These are phyloP conservation scores for Trichophyton schoenleinii DNA, from an alignment of 2,329 filamentous ascomycete species.

Conservation along the genomic window DNA sequence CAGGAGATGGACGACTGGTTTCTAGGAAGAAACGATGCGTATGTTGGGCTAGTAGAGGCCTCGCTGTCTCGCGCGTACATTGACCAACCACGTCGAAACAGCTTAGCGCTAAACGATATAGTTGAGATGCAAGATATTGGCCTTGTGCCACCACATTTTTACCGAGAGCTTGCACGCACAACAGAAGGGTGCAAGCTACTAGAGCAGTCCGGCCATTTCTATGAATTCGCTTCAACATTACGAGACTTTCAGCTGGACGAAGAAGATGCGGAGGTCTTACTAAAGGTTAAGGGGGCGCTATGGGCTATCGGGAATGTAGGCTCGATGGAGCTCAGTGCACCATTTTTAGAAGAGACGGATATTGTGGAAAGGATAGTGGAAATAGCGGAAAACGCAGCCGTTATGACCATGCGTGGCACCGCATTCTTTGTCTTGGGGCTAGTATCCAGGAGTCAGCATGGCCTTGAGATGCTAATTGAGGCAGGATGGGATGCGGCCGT, in stretches of 20 bases:
- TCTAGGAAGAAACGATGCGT: slow-evolving; percentile 88
- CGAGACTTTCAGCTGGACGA: slow-evolving; percentile 74
- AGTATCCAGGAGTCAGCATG: slow-evolving; percentile 82
- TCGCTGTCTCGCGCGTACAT: slow-evolving; percentile 73
- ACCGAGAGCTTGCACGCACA: slow-evolving; percentile 84
- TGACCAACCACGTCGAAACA: slow-evolving; percentile 39
- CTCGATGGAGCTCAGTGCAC: slow-evolving; percentile 92
- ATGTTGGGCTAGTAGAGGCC: slow-evolving; percentile 89
- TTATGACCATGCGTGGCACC: slow-evolving; percentile 87
- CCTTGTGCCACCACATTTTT: slow-evolving; percentile 89
- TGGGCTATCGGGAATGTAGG: slow-evolving; percentile 98
- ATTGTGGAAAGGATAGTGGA: slow-evolving; percentile 76
- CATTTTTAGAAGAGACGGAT: slow-evolving; percentile 80
- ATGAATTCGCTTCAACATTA: slow-evolving; percentile 82
- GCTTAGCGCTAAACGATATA: slow-evolving; percentile 42
- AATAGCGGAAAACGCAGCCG: slow-evolving; percentile 76
- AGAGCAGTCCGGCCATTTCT: slow-evolving; percentile 87
- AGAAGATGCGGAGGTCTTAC: slow-evolving; percentile 70
- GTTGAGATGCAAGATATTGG: slow-evolving; percentile 46
- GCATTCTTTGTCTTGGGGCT: slow-evolving; percentile 92
- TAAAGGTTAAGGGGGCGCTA: slow-evolving; percentile 90
- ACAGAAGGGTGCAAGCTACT: slow-evolving; percentile 82
- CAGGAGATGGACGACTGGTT: slow-evolving; percentile 99
- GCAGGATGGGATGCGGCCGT: slow-evolving; percentile 88
- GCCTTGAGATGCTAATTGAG: slow-evolving; percentile 79